Conservation (phyloP, 306 rosid species). For the Hippophae gyantsensis region DNA sequence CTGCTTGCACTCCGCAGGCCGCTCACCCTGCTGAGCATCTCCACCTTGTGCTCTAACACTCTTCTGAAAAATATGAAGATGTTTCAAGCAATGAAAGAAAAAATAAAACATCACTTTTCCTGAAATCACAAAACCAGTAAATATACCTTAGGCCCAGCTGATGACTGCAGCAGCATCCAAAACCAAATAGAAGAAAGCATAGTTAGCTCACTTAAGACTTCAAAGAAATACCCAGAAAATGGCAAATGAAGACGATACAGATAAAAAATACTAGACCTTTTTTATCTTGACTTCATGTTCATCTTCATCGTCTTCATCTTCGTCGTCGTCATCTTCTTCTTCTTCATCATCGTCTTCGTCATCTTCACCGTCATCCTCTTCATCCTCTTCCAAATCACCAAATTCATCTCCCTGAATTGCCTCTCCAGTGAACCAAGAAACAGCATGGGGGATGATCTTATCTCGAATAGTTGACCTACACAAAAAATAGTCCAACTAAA, state of each 20-base stretch:
- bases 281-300: slow-evolving; percentile 52
- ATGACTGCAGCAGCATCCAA: slow-evolving; percentile 30
- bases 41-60: slow-evolving; percentile 38
- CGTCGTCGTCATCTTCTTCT: slow-evolving; percentile 38
- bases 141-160: slow-evolving; percentile 46
- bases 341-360: slow-evolving; percentile 45
- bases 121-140: too few species aligned
- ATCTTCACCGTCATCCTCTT: slow-evolving; percentile 37
- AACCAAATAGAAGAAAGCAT: slow-evolving; percentile 2
- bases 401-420: slow-evolving; percentile 75
- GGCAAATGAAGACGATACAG: not conserved
- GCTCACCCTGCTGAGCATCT: slow-evolving; percentile 55
- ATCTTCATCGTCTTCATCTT: slow-evolving; percentile 22
- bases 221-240: not conserved
- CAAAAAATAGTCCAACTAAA: not conserved
- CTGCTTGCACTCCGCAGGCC: slow-evolving; percentile 95
- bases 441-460: slow-evolving; percentile 90
- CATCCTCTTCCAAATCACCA: slow-evolving; percentile 68
- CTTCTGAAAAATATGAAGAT: slow-evolving; percentile 33
- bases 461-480: slow-evolving; percentile 73
- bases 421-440: slow-evolving; percentile 93
- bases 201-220: slow-evolving; percentile 7
- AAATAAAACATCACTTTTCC: not conserved
- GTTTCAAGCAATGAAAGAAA: too few species aligned
- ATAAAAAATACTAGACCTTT: slow-evolving; percentile 32